Base-by-base conservation (phyloP, 2,329 filamentous ascomycete genomes). In the Aspergillus brasiliensis region DNA sequence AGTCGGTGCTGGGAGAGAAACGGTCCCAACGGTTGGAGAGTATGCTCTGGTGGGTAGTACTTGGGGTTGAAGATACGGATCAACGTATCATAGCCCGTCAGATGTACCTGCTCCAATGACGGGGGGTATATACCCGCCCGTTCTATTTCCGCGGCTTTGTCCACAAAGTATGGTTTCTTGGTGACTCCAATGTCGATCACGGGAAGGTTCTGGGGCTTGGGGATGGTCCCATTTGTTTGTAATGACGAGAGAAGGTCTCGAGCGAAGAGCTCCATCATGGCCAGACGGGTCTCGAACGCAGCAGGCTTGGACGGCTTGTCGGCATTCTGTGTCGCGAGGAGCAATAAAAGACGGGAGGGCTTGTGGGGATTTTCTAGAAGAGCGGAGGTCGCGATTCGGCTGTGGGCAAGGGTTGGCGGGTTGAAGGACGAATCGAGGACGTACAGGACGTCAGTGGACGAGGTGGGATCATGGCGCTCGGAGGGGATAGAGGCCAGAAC, bases 401-500 rank as follows among this genome's bases (percentile, higher is more conserved):
- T 75, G 68, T 89, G 86, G 8, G 86, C 86, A 55, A 79, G 76
- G 3, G 84, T 86, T 1, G 86, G 86, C 10, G 86, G 86, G 63
- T 89, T 89, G 81, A 88, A 88, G 23, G 85, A 87, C 0, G 86
- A 88, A 69, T 88, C 86, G 48, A 88, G 79, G 57, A 89, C 85
- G 73, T 86, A 86, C 55, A 89, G 81, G n/a, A 70, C 66, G n/a
- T 67, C 65, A 34, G 72, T 67, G 53, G 49, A 61, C 42, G 52
- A 52, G 48, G 51, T 63, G 56, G 27, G 59, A 47, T 67, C 17
- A 59, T 60, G 37, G 62, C 57, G 37, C 5, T 49, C 47, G 31
- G 37, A 34, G 42, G 69, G 59, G 10, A 75, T 60, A 5, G 69
- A 68, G 47, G 69, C 67, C 38, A 76, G 57, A 40, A 75, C 56